Base-by-base conservation (phyloP, 192 early-diverging fungal species). In the Dimargaris cristalligena region DNA sequence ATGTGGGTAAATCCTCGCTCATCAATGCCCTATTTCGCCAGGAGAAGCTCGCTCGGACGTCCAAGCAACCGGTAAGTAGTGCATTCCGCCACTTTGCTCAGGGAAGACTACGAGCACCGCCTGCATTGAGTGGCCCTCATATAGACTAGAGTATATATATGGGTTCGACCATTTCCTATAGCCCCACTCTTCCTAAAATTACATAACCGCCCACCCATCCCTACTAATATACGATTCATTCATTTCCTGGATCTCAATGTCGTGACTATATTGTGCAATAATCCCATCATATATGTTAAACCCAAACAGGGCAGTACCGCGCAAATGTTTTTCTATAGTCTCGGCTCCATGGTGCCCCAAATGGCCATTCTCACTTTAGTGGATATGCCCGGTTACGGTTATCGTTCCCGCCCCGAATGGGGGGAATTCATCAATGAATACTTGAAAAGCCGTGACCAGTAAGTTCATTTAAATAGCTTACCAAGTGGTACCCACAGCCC, bases 381-480 rank as follows among this genome's bases (percentile, higher is more conserved):
- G 31, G 74, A 76, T 45, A 76, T 76, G 74, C 74, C 74, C 16
- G 74, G 74, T 10, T 76, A 76, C 34, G 74, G 74, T n/a, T 76
- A 62, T 45, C 71, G 74, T 25, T 73, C 71, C 28, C 66, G 67
- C 18, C 45, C 60, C 32, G 71, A 73, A 30, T 76, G 74, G 74
- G 74, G 74, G 33, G 28, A 47, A 18, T 72, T 76, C 58, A 69
- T 73, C 41, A 64, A 62, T 44, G 58, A 69, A 31, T 76, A 76
- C 34, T 54, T 76, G 44, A 47, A 62, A 0, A 54, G 49, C 18
- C 68, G 74, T 31, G 62, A 66, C 33, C 66, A 56, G 65, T 72
- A 61, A 65, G 66, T 51, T 31, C 22, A 52, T 14, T 13, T 9
- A 9, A 25, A 33, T 16, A 22, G 4, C 47, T n/a, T 32, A 8